Base-by-base conservation (phyloP, 768 basidiomycete genomes). In the Lentinula guzmanii region DNA sequence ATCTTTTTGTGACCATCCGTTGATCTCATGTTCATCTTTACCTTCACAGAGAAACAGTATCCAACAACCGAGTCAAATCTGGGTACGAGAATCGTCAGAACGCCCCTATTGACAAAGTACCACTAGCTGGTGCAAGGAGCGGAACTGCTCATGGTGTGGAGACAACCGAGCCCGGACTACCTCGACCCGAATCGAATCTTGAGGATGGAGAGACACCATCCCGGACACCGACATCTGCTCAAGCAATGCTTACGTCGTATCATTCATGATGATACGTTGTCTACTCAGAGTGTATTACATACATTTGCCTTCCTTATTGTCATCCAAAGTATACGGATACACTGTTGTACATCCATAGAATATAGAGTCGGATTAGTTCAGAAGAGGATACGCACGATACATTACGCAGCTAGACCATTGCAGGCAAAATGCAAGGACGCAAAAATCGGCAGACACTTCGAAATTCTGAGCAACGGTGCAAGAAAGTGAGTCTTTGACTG, bases 11-110 rank as follows among this genome's bases (percentile, higher is more conserved):
- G 24, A 35, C 48, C 51, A 41, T 35, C 56, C 43, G 58, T 64
- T 61, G 43, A 39, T 59, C 62, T 37, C 59, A 33, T 53, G 50
- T 53, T 43, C 51, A 60, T 8, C 37, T 60, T 42, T 52, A n/a
- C 53, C 57, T 63, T 55, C 64, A n/a, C 73, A 93, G 91, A 52
- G 91, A 93, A 73, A 82, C 85, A 18, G 85, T 86, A 2, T 86
- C 89, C 13, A 94, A 93, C 69, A 93, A 94, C 72, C 86, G 91
- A 45, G 75, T 94, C 70, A 91, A 91, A 70, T 91, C 90, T 6
- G 90, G 89, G 21, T 83, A 89, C 65, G 74, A 79, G 58, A 81
- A 82, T 61, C 82, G 89, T 28, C 65, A 65, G 3, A 67, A 68
- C 54, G 85, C 87, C 8, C 89, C 90, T 43, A 92, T 93, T 63